These are phyloP conservation scores for Leucaena leucocephala DNA, from an alignment of 306 rosid species.

Conservation along the genomic window DNA sequence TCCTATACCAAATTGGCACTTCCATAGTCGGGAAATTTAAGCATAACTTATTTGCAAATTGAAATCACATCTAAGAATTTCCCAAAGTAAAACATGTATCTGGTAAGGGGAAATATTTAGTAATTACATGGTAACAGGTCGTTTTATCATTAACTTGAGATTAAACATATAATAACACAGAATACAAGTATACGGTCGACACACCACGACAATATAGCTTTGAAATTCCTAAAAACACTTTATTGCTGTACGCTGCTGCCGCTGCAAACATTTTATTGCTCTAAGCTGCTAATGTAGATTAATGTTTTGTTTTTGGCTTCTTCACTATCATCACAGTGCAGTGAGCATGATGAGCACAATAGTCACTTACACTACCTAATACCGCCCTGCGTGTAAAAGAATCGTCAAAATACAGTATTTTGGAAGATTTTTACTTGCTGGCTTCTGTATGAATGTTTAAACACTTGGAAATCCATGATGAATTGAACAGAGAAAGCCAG, in stretches of 20 bases:
- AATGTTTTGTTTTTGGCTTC: conserved; percentile 68
- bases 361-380: conserved; percentile 84
- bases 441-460: not conserved
- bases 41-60: not conserved
- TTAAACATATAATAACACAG: conserved; percentile 7
- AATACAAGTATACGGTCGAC: conserved; percentile 7
- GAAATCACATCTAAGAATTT: not conserved
- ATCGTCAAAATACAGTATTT: not conserved
- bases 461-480: not conserved
- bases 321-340: conserved; percentile 81
- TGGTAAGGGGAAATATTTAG: not conserved
- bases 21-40: not conserved
- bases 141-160: not conserved
- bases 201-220: not conserved
- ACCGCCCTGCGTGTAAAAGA: conserved; percentile 60
- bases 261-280: conserved; percentile 21
- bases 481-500: not conserved
- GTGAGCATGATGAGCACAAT: conserved; percentile 78
- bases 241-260: conserved; percentile 1
- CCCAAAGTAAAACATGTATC: not conserved
- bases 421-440: not conserved
- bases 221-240: conserved; percentile 9
- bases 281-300: not conserved
- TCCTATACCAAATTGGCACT: not conserved
- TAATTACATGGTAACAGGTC: not conserved